These are phyloP conservation scores for Logfia minima DNA, from an alignment of 129 eudicot genomes.

Conservation along the genomic window DNA sequence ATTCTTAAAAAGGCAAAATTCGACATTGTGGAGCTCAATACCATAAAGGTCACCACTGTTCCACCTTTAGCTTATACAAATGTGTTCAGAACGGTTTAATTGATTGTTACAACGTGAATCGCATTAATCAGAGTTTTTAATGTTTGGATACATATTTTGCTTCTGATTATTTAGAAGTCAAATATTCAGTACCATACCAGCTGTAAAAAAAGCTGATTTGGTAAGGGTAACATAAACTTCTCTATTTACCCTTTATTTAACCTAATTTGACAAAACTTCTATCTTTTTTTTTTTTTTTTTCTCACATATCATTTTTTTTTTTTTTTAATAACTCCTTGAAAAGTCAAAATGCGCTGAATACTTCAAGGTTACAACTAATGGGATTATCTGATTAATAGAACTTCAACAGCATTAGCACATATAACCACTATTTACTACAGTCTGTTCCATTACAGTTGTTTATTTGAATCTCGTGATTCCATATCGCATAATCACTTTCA, in stretches of 20 bases:
- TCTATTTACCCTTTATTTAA: too few relatives aligned
- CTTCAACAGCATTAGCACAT: background rate
- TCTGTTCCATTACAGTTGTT: background rate
- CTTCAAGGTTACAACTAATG: background rate
- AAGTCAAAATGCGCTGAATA: background rate
- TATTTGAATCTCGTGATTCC: background rate
- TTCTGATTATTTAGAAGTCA: background rate
- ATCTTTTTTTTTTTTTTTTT: background rate
- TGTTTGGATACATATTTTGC: background rate
- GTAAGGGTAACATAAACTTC: background rate
- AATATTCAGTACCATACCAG: background rate
- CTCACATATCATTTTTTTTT: background rate
- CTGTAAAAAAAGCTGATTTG: background rate
- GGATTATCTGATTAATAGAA: background rate
- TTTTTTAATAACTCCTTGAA: background rate
- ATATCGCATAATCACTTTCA: background rate
- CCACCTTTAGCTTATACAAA: background rate
- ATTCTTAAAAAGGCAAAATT: slow-evolving; percentile 92
- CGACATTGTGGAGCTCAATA: slow-evolving; percentile 78
- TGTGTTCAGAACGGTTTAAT: background rate
- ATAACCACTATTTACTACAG: background rate
- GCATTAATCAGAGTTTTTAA: background rate
- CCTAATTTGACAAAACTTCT: background rate
- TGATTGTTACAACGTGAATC: background rate
- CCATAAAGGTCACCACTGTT: slow-evolving; percentile 56